Conservation (phyloP, 2,329 filamentous ascomycete species). For the Colletotrichum sp. region DNA sequence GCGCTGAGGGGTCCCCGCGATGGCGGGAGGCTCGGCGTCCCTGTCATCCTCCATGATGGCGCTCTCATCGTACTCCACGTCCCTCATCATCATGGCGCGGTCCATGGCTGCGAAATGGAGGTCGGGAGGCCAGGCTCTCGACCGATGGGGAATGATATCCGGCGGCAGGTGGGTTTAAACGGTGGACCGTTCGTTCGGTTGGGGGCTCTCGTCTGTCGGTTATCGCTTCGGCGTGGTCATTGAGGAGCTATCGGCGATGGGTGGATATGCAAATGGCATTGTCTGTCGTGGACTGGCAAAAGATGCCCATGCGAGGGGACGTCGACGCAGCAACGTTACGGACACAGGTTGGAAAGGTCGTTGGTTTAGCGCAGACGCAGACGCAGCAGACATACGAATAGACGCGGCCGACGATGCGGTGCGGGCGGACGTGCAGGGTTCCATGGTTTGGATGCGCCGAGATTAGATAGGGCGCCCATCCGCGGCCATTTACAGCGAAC, state of each 20-base stretch:
- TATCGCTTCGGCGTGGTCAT: neutral
- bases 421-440: constrained; percentile 3
- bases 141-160: neutral
- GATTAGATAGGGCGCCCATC: neutral
- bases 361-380: neutral
- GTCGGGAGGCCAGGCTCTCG: neutral
- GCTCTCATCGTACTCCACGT: constrained; percentile 33
- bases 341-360: neutral
- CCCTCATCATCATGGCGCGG: constrained; percentile 15
- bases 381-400: neutral
- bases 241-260: neutral
- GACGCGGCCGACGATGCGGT: neutral
- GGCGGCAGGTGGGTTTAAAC: neutral
- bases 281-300: neutral
- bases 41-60: constrained; percentile 36
- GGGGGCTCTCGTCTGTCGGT: neutral
- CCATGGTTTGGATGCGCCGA: neutral
- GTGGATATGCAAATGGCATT: neutral
- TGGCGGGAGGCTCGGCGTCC: neutral
- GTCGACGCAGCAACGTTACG: neutral
- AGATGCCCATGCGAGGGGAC: neutral
- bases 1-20: constrained; percentile 6
- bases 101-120: neutral
- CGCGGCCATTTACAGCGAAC: neutral
- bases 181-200: constrained; percentile 9